Evolutionary conservation across 345 rosid genomes (phyloP).

Genomic region (Psidium guajava): DNA sequence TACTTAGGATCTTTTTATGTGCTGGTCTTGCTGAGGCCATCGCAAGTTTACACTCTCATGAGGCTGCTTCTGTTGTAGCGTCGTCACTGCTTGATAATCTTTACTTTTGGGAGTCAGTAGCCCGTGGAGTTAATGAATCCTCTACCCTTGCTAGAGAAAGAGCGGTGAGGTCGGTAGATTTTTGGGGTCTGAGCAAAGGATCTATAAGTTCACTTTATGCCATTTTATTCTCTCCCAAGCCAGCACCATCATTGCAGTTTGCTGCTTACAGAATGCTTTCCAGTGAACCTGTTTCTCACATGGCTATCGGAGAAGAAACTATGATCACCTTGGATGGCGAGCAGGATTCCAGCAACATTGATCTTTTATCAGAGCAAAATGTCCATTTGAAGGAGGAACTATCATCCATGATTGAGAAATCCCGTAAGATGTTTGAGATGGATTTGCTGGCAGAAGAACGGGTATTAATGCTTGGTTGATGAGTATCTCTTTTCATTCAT

Average conservation of each 20-base stretch:
- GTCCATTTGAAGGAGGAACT: slow-evolving; percentile 58
- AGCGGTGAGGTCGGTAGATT: slow-evolving; percentile 80
- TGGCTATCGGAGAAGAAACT: slow-evolving; percentile 53
- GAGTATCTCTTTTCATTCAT: not conserved
- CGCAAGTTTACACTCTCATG: slow-evolving; percentile 40
- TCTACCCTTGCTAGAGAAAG: slow-evolving; percentile 54
- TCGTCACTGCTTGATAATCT: slow-evolving; percentile 43
- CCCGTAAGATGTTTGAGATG: slow-evolving; percentile 57
- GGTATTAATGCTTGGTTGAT: slow-evolving; percentile 26
- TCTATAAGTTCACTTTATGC: slow-evolving; percentile 75
- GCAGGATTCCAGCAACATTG: slow-evolving; percentile 23
- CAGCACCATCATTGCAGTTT: slow-evolving; percentile 57
- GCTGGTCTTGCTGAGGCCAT: slow-evolving; percentile 85
- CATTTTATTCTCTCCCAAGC: slow-evolving; percentile 58
- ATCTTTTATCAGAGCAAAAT: slow-evolving; percentile 43
- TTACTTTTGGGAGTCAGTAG: slow-evolving; percentile 78
- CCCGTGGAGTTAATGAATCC: slow-evolving; percentile 46
- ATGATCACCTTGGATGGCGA: slow-evolving; percentile 18
- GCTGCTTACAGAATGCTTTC: slow-evolving; percentile 84
- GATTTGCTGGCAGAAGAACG: slow-evolving; percentile 57
- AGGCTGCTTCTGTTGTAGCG: slow-evolving; percentile 59
- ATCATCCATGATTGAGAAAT: slow-evolving; percentile 53
- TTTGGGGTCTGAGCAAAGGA: slow-evolving; percentile 85
- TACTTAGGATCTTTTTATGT: slow-evolving; percentile 83
- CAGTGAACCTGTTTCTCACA: slow-evolving; percentile 57